Evolutionary conservation across 2,329 filamentous ascomycete genomes (phyloP).

Genomic region (Hymenoscyphus salicellus): DNA sequence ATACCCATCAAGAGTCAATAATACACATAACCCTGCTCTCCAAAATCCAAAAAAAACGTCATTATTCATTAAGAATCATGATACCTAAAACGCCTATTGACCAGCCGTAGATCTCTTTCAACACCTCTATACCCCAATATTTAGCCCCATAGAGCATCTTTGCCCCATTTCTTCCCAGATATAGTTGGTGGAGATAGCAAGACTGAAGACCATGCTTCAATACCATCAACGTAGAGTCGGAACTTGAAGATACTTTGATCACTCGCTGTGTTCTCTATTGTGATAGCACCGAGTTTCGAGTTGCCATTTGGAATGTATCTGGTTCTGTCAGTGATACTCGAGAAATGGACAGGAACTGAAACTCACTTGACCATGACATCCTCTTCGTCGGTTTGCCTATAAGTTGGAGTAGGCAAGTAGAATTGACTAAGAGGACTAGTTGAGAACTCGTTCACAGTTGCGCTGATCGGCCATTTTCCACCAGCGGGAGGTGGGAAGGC

Average conservation of each 20-base stretch:
- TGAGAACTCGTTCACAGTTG: slow-evolving; percentile 83
- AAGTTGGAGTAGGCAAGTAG: slow-evolving; percentile 80
- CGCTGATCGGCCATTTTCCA: slow-evolving; percentile 60
- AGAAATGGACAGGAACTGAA: neutral
- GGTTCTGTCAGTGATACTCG: slow-evolving; percentile 24
- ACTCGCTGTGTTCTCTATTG: slow-evolving; percentile 66
- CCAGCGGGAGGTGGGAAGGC: slow-evolving; percentile 63
- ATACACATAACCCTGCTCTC: neutral
- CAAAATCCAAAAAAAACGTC: neutral
- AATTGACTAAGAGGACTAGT: slow-evolving; percentile 92
- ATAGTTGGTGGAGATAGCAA: slow-evolving; percentile 46
- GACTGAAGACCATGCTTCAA: slow-evolving; percentile 69
- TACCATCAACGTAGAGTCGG: slow-evolving; percentile 76
- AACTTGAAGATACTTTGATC: slow-evolving; percentile 76
- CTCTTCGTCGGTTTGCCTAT: slow-evolving; percentile 74
- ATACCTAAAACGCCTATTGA: neutral
- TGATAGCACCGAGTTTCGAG: slow-evolving; percentile 82
- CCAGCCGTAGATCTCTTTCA: neutral
- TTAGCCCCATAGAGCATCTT: slow-evolving; percentile 35
- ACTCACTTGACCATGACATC: slow-evolving; percentile 82
- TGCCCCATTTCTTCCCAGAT: slow-evolving; percentile 27
- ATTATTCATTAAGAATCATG: neutral
- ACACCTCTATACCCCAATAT: neutral
- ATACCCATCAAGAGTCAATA: neutral
- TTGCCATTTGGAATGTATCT: slow-evolving; percentile 81